Base-by-base conservation (phyloP, 257 asterid species). In the Cinchona pubescens region DNA sequence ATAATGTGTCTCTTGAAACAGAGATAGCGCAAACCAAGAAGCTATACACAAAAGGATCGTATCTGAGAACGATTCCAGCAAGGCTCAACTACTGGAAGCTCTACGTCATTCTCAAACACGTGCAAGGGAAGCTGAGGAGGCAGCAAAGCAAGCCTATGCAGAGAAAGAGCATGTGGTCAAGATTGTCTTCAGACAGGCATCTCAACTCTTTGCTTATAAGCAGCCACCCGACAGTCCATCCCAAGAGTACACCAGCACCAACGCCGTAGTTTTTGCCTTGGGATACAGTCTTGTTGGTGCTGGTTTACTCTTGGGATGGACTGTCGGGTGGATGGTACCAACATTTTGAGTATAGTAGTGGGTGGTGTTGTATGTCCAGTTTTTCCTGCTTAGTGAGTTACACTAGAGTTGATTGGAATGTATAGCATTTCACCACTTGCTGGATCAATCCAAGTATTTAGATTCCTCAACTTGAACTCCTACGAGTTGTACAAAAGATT, bases 71-170 rank as follows among this genome's bases (percentile, higher is more conserved):
- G 87, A 82, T 27, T 25, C 79, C 19, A 81, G 83, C 83, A 85
- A 82, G 82, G 90, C 88, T 74, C 85, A 82, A 78, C 82, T 94
- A 48, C 81, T 92, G 73, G 90, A 92, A 80, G 98, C 97, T 19
- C 88, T 94, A 14, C 63, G 93, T 16, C 98, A 89, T 78, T 94
- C 97, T 32, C 98, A 94, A 87, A 90, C 97, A 8, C 97, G 98
- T 42, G 98, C 97, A 75, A 89, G 98, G 82, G 96, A 92, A 84
- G 97, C 98, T 2, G 98, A 92, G 87, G 82, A 49, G 71, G 94
- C 83, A 34, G 96, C 97, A 78, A 84, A 86, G 75, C 83, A 76
- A 84, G 94, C 94, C 46, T 79, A 78, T 60, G 88, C 76, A 4
- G 96, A 94, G 87, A 94, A 90, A 81, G 97, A 94, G 77, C 88